Conservation (phyloP, 192 early-diverging fungal species). For the Entomortierella lignicola region DNA sequence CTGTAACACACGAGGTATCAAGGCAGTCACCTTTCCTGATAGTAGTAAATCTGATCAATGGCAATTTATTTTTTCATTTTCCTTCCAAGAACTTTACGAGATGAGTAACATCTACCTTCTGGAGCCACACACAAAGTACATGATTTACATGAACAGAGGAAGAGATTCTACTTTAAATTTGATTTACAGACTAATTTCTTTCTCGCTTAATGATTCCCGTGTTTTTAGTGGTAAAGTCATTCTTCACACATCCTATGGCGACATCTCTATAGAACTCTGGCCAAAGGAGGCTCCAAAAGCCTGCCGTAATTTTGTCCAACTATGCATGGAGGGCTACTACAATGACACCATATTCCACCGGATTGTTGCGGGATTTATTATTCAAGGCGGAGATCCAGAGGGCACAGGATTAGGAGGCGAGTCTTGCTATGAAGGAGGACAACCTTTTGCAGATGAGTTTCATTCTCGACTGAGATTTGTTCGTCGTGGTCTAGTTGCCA, state of each 20-base stretch:
- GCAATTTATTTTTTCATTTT: neutral
- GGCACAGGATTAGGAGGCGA: conserved; percentile 90
- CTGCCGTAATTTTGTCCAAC: conserved; percentile 95
- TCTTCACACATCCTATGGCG: conserved; percentile 86
- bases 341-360: conserved; percentile 92
- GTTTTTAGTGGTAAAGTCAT: conserved; percentile 79
- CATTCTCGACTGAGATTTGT: conserved; percentile 92
- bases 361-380: conserved; percentile 88
- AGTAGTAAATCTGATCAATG: no score
- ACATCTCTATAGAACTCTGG: conserved; percentile 94
- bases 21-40: no score
- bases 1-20: no score
- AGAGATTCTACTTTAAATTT: no score
- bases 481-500: conserved; percentile 87
- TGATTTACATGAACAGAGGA: neutral
- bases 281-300: conserved; percentile 93
- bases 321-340: conserved; percentile 92
- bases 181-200: conserved; percentile 14
- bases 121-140: conserved; percentile 68
- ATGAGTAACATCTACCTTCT: conserved; percentile 67
- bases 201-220: conserved; percentile 3
- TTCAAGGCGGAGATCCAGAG: conserved; percentile 96
- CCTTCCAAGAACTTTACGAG: neutral
- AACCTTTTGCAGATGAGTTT: conserved; percentile 91
- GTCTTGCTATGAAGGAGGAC: conserved; percentile 76